Base-by-base conservation (phyloP, 768 basidiomycete species). In the Russula brevipes region DNA sequence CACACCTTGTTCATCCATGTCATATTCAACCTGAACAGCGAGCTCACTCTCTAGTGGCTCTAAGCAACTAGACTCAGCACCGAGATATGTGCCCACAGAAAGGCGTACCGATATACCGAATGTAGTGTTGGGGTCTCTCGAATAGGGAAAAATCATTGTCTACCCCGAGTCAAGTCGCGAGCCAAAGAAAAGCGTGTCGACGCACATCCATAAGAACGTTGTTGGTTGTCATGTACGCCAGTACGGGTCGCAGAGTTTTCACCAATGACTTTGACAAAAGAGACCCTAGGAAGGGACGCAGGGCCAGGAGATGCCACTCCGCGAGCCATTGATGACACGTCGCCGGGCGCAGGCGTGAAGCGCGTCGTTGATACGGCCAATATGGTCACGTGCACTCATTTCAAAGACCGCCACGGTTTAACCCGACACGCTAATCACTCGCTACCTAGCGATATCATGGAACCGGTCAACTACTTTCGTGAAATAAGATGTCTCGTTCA, bases 1-100 rank as follows among this genome's bases (percentile, higher is more conserved):
- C 78, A 19, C 42, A 89, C 94, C 95, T 84, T 98, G 95, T 72
- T 98, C 97, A 71, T 98, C 97, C 94, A 99, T 98, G 72, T 98
- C 97, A 78, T 99, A 99, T 74, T 98, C 97, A 30, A 99, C 96
- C 68, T 96, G 94, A 44, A 85, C 83, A 7, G 89, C 88, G 17
- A 98, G 83, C 67, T 99, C 97, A 52, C 84, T 85, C 72, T 99
- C 96, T 67, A 97, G 78, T 0, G 96, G 96, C 70, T 97, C 94
- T 92, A 70, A 30, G 33, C 52, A 52, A 39, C 57, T 33, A 56
- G 59, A 12, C n/a, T 65, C 49, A 59, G 49, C 9, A 19, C 19
- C 24, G n/a, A 16, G 4, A 38, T 6, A 5, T 8, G 10, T 51
- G 12, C 36, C 42, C 33, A 54, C 42, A 41, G 52, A 38, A 55